A percentile compares a stretch with the other conserved stretches of the same genome.
phyloP scores from a whole-genome alignment of 169 alveolate genomes.

The Eimeria tenella region DNA sequence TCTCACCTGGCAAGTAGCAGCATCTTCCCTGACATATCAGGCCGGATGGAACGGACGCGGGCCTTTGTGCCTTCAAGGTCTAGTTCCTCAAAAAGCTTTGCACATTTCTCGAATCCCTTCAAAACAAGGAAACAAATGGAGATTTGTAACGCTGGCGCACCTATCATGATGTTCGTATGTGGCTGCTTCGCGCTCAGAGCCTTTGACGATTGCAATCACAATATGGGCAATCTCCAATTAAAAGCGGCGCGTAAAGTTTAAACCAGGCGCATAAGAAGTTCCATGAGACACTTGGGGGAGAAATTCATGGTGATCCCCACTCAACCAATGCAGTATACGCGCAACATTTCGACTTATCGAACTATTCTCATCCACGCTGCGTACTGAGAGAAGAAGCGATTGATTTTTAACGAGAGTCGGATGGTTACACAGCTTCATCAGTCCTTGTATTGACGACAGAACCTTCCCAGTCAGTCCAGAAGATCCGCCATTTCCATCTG shows the following conservation, averaged over 20 bases:
- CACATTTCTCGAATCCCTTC: slow-evolving; percentile 79
- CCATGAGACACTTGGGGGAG: too few relatives aligned
- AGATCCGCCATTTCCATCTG: slow-evolving; percentile 81
- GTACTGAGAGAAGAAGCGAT: slow-evolving; percentile 56
- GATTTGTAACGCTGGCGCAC: not conserved
- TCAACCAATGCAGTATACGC: too few relatives aligned
- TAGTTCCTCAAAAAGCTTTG: slow-evolving; percentile 72
- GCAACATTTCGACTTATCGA: too few relatives aligned
- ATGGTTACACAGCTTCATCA: slow-evolving; percentile 92
- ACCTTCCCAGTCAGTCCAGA: slow-evolving; percentile 83
- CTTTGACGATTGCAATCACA: too few relatives aligned
- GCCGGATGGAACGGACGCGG: slow-evolving; percentile 71
- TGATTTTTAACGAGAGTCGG: slow-evolving; percentile 85
- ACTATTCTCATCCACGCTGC: not conserved
- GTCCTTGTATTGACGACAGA: slow-evolving; percentile 87
- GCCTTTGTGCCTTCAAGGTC: slow-evolving; percentile 78
- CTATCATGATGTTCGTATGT: not conserved
- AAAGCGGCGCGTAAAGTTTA: too few relatives aligned
- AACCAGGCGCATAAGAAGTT: too few relatives aligned
- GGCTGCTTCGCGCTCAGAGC: too few relatives aligned
- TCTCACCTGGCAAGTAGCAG: slow-evolving; percentile 77
- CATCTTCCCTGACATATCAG: slow-evolving; percentile 80
- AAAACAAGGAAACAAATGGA: not conserved
- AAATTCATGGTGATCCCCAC: too few relatives aligned
- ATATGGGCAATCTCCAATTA: too few relatives aligned